Conservation (phyloP, 352 stramenopile species). For the Globisporangium echinulatum region DNA sequence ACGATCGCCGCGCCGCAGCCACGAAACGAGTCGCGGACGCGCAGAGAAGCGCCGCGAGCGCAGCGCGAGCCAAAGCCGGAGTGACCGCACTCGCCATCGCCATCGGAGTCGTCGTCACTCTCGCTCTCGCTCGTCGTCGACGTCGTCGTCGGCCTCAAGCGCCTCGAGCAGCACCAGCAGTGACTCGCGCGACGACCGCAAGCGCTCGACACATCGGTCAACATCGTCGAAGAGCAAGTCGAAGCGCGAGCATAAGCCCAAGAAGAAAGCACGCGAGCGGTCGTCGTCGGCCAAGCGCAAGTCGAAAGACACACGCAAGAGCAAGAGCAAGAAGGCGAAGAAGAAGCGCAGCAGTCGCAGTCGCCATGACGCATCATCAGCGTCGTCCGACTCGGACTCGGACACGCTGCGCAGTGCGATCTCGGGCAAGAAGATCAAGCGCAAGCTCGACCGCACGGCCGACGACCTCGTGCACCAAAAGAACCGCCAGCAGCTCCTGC, state of each 20-base stretch:
- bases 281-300: too few relatives aligned
- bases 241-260: constrained; percentile 23
- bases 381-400: constrained; percentile 42
- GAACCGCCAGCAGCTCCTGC: constrained; percentile 71
- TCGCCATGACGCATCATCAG: constrained; percentile 6
- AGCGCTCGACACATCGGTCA: constrained; percentile 4
- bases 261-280: not conserved
- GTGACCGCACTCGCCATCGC: constrained; percentile 4
- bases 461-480: constrained; percentile 59
- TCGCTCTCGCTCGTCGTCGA: constrained; percentile 9
- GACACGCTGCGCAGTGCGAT: constrained; percentile 75
- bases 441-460: constrained; percentile 53
- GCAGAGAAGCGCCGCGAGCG: constrained; percentile 1
- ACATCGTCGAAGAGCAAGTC: constrained; percentile 20
- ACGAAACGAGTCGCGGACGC: not conserved
- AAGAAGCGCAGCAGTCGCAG: constrained; percentile 24
- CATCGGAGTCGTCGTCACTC: not conserved
- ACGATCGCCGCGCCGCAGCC: constrained; percentile 1
- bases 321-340: constrained; percentile 21
- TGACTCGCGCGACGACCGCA: constrained; percentile 5
- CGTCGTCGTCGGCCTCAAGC: constrained; percentile 19
- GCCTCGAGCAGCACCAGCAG: constrained; percentile 17
- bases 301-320: too few relatives aligned
- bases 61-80: constrained; percentile 1
- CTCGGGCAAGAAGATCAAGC: constrained; percentile 85